Evolutionary conservation across 352 stramenopile species (phyloP), one percentile per base, ranked within the genome.

Genomic region (Phytophthora foliorum): DNA sequence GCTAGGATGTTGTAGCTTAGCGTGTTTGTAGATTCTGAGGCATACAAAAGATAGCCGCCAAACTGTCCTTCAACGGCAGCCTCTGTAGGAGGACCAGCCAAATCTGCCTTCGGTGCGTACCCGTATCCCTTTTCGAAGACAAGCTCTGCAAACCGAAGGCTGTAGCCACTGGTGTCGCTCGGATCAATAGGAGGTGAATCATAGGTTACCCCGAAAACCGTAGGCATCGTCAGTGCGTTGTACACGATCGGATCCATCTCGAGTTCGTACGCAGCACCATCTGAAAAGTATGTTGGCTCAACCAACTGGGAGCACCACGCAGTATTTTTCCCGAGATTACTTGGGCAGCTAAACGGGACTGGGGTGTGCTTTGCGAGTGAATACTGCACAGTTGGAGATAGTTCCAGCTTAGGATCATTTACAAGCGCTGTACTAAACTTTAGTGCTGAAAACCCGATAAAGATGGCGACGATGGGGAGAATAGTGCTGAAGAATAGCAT

Each of bases 401-500:
- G 69, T 21, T 67, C 41, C 31, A 90, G 54, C 22, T 79, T 83
- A 0, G 81, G 81, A 22, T 93, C 84, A 44, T 90, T 81, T 34
- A 68, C 27, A 11, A 88, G 58, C 9, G 89, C 75, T 0, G 82
- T 32, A 57, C 78, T 91, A 22, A 81, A 55, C 41, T 88, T 80
- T 6, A 97, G 66, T 1, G 82, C 66, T 25, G 76, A 80, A 17
- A 97, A 52, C 0, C 88, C 90, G 0, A 89, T 59, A 25, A 90
- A 78, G 22, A 96, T 74, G n/a, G 94, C 64, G 5, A 87, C 51
- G 41, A 92, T 71, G 0, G 90, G 90, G 17, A 96, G 66, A 10
- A 95, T 22, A 2, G 67, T 86, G 61, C 88, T 92, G 70, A 89
- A 96, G 56, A 91, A 78, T 5, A 97, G 42, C 75, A 92, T 87